Base-by-base conservation (phyloP, 352 stramenopile genomes). In the Bremia lactucae region DNA sequence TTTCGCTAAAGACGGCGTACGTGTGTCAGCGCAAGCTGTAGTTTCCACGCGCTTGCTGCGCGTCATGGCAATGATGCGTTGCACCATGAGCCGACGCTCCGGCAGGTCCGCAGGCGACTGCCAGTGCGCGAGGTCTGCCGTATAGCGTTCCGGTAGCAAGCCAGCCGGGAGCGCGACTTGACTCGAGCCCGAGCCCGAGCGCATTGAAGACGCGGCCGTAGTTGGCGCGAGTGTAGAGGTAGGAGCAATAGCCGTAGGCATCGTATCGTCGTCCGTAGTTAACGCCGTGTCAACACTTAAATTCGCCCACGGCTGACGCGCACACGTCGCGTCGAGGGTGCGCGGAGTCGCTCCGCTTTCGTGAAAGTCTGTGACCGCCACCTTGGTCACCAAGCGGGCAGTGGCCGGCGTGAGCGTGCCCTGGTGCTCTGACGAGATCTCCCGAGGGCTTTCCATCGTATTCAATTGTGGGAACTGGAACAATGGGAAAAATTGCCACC, bases 61-160 rank as follows among this genome's bases (percentile, higher is more conserved):
- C 2, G 79, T 91, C 75, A 91, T 88, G 23, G 75, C 75, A 47
- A 91, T 91, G 55, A 91, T 91, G 21, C 79, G 73, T 54, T 91
- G 79, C 5, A 91, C 79, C 79, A 91, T 88, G 2, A 91, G 61
- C 0, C 79, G 55, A 0, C 79, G 75, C 46, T 91, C 79, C 0
- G 79, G 79, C 1, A 91, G 57, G 51, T 91, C 79, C 0, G 67
- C 72, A 6, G 75, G 72, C n/a, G 75, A 86, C 63, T 91, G 79
- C 79, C 79, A 91, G 43, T 88, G 79, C 6, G 76, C 62, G 25
- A 91, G 42, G 36, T 91, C 79, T 2, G 70, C 57, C 8, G 79
- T 88, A 51, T 88, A 91, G 1, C 75, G 70, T 37, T 88, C 78
- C 0, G 75, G 75, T 2, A 87, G 67, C 7, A 81, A 52, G 3